A percentile compares a stretch with the other conserved stretches of the same genome.
phyloP scores from a whole-genome alignment of 805 yeast genomes.

The Wickerhamomyces canadensis region DNA sequence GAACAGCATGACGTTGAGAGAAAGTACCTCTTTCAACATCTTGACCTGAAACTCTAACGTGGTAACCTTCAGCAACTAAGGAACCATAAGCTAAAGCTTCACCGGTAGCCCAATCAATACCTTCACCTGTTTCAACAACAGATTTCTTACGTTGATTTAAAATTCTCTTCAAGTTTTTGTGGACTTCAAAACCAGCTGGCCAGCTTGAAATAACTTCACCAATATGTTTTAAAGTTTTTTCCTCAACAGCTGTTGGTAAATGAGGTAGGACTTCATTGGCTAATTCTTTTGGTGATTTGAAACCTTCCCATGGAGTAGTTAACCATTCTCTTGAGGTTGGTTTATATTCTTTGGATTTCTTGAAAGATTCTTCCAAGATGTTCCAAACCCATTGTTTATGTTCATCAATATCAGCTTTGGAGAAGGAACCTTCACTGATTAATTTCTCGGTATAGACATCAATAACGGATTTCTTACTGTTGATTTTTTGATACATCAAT shows the following conservation, averaged over 20 bases:
- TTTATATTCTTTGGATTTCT: slow-evolving; percentile 80
- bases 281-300: slow-evolving; percentile 94
- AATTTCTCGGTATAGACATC: slow-evolving; percentile 81
- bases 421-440: slow-evolving; percentile 81
- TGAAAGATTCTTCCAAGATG: slow-evolving; percentile 83
- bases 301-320: slow-evolving; percentile 98
- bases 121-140: slow-evolving; percentile 81
- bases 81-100: slow-evolving; percentile 98
- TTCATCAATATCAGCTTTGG: slow-evolving; percentile 85
- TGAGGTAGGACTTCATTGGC: slow-evolving; percentile 95
- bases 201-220: slow-evolving; percentile 76
- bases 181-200: slow-evolving; percentile 85
- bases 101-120: slow-evolving; percentile 99
- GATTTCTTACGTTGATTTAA: slow-evolving; percentile 82
- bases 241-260: slow-evolving; percentile 88
- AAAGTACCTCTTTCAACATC: slow-evolving; percentile 99
- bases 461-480: slow-evolving; percentile 82
- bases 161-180: slow-evolving; percentile 94
- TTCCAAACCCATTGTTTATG: slow-evolving; percentile 99
- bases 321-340: slow-evolving; percentile 97
- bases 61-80: slow-evolving; percentile 86
- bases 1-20: slow-evolving; percentile 98
- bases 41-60: slow-evolving; percentile 97
- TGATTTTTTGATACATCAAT: slow-evolving; percentile 88
- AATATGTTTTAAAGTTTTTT: slow-evolving; percentile 61